phyloP scores from a whole-genome alignment of 176 grass and related monocot species.

The Phragmites australis region DNA sequence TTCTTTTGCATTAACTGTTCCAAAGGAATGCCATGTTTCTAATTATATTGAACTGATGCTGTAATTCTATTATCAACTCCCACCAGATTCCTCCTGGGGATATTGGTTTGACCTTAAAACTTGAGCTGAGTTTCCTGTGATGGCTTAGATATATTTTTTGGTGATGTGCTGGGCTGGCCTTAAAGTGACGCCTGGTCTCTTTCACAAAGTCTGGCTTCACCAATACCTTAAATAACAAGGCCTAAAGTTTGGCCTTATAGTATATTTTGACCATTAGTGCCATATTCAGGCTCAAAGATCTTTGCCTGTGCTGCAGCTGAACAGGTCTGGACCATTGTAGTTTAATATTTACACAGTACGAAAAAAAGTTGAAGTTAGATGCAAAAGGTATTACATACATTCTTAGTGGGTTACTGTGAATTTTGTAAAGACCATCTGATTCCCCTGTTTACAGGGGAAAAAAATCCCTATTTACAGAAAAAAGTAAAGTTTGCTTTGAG shows the following conservation, averaged over 20 bases:
- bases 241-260: not conserved
- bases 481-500: not conserved
- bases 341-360: not conserved
- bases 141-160: not conserved
- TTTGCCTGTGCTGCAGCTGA: not conserved
- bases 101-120: not conserved
- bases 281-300: not conserved
- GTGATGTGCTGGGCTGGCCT: not conserved
- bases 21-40: too few relatives aligned
- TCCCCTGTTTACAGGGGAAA: too few relatives aligned
- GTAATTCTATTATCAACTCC: not conserved
- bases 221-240: not conserved
- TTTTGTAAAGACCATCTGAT: not conserved
- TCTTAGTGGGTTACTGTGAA: not conserved
- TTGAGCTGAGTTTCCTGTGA: not conserved
- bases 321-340: not conserved
- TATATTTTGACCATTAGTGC: not conserved
- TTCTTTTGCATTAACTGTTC: conserved; percentile 7
- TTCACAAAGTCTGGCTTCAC: conserved; percentile 3
- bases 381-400: not conserved
- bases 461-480: not conserved
- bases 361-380: not conserved
- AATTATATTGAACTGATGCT: not conserved
- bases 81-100: not conserved
- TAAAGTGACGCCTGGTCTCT: not conserved